These are phyloP conservation scores for Canna indica DNA, from an alignment of 176 grass and related monocot species.

Conservation along the genomic window DNA sequence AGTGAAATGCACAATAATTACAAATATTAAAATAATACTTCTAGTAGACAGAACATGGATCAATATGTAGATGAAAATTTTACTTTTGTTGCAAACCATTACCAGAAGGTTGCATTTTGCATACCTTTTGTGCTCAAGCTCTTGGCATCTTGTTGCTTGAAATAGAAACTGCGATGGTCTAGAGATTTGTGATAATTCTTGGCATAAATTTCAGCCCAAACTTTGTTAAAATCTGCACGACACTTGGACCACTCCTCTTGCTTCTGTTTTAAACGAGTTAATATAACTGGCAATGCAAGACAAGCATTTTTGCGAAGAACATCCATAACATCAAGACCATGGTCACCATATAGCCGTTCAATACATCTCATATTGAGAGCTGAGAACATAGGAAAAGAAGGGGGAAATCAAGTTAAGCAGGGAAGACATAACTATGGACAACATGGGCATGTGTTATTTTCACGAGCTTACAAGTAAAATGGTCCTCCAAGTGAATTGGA, in stretches of 20 bases:
- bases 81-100: too few relatives aligned
- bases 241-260: constrained; percentile 72
- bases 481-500: constrained; percentile 16
- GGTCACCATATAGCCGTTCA: constrained; percentile 62
- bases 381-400: too few relatives aligned
- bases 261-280: constrained; percentile 69
- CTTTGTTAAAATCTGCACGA: constrained; percentile 68
- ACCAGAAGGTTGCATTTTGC: too few relatives aligned
- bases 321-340: constrained; percentile 72
- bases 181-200: constrained; percentile 81
- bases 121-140: constrained; percentile 70
- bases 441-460: too few relatives aligned
- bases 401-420: too few relatives aligned
- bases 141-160: constrained; percentile 73
- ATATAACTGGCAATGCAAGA: constrained; percentile 58
- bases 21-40: too few relatives aligned
- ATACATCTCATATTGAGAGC: constrained; percentile 69
- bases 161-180: constrained; percentile 79
- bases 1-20: too few relatives aligned
- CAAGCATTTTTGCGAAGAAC: constrained; percentile 59
- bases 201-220: constrained; percentile 78
- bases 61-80: not conserved
- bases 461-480: constrained; percentile 21
- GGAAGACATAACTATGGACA: too few relatives aligned
- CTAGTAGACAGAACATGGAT: not conserved